Percentiles rank a stretch among this genome's conserved stretches.
Evolutionary conservation across 768 basidiomycete genomes (phyloP).

Genomic region (Amanita rubescens): DNA sequence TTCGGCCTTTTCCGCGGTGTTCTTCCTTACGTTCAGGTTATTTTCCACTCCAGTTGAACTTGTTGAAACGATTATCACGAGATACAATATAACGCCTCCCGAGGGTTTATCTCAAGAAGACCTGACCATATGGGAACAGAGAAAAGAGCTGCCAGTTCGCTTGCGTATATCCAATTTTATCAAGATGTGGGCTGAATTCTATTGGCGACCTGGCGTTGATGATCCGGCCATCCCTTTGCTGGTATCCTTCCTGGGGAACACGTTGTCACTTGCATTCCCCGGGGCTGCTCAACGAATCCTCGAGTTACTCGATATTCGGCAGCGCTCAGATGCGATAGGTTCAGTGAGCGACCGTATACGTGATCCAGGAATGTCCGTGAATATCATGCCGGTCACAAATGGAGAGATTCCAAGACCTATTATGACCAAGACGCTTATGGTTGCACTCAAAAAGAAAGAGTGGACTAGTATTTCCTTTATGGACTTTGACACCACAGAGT

Average conservation of each 20-base stretch:
- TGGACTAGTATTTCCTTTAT: slow-evolving; percentile 59
- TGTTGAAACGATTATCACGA: slow-evolving; percentile 65
- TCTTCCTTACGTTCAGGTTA: slow-evolving; percentile 93
- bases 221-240: slow-evolving; percentile 51
- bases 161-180: slow-evolving; percentile 88
- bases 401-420: slow-evolving; percentile 80
- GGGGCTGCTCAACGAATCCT: slow-evolving; percentile 66
- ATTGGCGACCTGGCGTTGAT: slow-evolving; percentile 81
- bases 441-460: slow-evolving; percentile 57
- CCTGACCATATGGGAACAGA: slow-evolving; percentile 70
- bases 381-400: slow-evolving; percentile 31
- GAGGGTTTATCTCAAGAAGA: slow-evolving; percentile 49
- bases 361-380: slow-evolving; percentile 70
- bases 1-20: slow-evolving; percentile 77
- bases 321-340: slow-evolving; percentile 40
- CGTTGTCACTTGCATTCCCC: slow-evolving; percentile 54
- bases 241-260: slow-evolving; percentile 54
- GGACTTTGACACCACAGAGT: slow-evolving; percentile 91
- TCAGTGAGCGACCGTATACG: slow-evolving; percentile 59
- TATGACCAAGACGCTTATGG: slow-evolving; percentile 74
- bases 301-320: slow-evolving; percentile 56
- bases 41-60: slow-evolving; percentile 78
- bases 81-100: slow-evolving; percentile 78
- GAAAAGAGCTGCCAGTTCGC: slow-evolving; percentile 85
- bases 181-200: slow-evolving; percentile 88